Percentiles rank a stretch among this genome's conserved stretches.
These are phyloP conservation scores for Cercophora sp. DNA, from an alignment of 495 filamentous ascomycete genomes.

Conservation along the genomic window DNA sequence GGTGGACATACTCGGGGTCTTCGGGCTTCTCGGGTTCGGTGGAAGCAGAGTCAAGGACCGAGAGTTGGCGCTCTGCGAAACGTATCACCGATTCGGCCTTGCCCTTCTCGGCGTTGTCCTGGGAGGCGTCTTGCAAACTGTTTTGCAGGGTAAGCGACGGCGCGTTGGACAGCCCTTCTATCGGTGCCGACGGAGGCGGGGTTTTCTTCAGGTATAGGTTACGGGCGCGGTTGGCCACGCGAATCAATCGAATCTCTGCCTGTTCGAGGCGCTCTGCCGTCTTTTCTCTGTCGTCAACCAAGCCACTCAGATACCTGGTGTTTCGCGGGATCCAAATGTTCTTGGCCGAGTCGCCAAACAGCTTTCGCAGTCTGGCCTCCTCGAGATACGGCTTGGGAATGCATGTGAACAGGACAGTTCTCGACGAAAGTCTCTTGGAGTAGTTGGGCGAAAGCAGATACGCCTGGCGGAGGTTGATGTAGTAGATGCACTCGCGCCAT, in stretches of 20 bases:
- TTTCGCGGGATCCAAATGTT: slow-evolving; percentile 61
- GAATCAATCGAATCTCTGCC: slow-evolving; percentile 63
- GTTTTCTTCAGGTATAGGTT: slow-evolving; percentile 43
- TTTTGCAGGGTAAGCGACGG: not conserved
- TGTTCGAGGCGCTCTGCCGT: slow-evolving; percentile 58
- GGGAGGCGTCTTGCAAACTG: not conserved
- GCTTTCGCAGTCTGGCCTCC: slow-evolving; percentile 51
- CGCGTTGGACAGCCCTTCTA: not conserved
- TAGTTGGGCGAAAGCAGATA: slow-evolving; percentile 68
- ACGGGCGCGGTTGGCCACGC: slow-evolving; percentile 54
- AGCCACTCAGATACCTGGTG: slow-evolving; percentile 50
- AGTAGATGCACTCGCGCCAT: slow-evolving; percentile 63
- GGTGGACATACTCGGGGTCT: slow-evolving; percentile 30
- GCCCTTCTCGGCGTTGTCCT: slow-evolving; percentile 23
- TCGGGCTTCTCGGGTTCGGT: slow-evolving; percentile 10
- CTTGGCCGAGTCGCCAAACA: slow-evolving; percentile 57
- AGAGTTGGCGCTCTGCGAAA: slow-evolving; percentile 20
- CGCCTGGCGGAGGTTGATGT: slow-evolving; percentile 65
- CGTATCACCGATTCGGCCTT: slow-evolving; percentile 14
- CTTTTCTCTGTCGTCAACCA: slow-evolving; percentile 57
- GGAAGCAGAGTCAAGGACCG: slow-evolving; percentile 13
- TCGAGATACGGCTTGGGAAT: slow-evolving; percentile 58
- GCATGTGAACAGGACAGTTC: slow-evolving; percentile 67
- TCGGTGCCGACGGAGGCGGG: slow-evolving; percentile 30
- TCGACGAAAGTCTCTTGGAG: slow-evolving; percentile 59